Evolutionary conservation across 2,329 filamentous ascomycete genomes (phyloP), one percentile per base, ranked within the genome.

Genomic region (Penicillium crustosum): DNA sequence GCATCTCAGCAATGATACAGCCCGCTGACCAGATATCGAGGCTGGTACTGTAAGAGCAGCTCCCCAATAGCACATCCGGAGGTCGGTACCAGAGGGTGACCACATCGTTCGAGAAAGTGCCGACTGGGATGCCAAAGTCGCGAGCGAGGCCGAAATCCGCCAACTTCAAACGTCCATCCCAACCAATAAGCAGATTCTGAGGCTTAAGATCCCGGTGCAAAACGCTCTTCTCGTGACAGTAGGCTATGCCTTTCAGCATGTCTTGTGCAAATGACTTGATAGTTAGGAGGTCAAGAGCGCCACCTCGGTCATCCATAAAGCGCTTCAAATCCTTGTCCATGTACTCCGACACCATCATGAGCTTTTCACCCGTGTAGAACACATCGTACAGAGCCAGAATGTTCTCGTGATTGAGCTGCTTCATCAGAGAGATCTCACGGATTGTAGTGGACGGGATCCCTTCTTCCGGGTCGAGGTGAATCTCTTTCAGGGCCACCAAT

Each of bases 221-320:
- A 33, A 99, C 93, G 58, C 93, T 86, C 75, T 97, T 97, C 68
- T 96, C 91, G 79, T 99, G 94, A 79, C 94, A 99, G 73, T 97
- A 99, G 61, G 93, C 92, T 70, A 97, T 96, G 54, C 94, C 94
- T 70, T 90, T 88, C 61, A 97, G 86, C 33, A 99, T 86, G 79
- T 99, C 94, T 78, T 93, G 93, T 93, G 97, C 97, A 83, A 97
- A 99, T 23, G 90, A 94, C 80, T 97, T 97, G 84, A 97, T 96
- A 55, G 91, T 94, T 54, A 84, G 79, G 36, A 91, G 89, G 73
- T 96, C 93, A 53, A 99, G 82, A 48, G 92, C 90, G 59, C 93
- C 93, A 69, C 92, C 92, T 58, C 91, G 84, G 6, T 88, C 90
- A 74, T 99, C 94, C 94, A 99, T 99, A 78, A 97, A 97, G 73